Percentiles rank a stretch among this genome's conserved stretches.
Conservation (phyloP, 768 basidiomycete species). For the Boletus edulis region DNA sequence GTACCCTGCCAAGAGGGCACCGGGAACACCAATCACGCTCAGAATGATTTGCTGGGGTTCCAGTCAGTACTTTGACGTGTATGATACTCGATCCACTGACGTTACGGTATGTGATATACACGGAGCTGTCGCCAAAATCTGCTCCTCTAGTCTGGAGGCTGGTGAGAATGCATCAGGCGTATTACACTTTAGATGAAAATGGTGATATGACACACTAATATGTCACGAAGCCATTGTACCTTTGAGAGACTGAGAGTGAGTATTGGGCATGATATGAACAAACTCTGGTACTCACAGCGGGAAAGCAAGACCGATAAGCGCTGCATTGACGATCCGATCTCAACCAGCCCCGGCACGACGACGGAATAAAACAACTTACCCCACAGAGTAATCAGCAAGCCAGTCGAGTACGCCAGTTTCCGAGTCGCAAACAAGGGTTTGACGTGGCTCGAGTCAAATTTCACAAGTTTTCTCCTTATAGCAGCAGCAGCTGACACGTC, state of each 20-base stretch:
- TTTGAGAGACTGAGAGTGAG: slow-evolving; percentile 15
- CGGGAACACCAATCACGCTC: slow-evolving; percentile 56
- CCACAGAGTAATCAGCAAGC: slow-evolving; percentile 51
- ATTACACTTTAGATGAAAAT: background rate
- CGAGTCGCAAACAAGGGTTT: slow-evolving; percentile 48
- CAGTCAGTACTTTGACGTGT: slow-evolving; percentile 5
- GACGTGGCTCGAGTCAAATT: slow-evolving; percentile 43
- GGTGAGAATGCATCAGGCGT: background rate
- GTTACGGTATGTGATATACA: slow-evolving; percentile 74
- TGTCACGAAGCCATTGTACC: slow-evolving; percentile 52
- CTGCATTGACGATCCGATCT: slow-evolving; percentile 32
- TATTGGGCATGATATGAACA: background rate
- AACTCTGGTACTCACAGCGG: slow-evolving; percentile 46
- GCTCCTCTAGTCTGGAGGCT: slow-evolving; percentile 67
- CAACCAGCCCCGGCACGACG: background rate
- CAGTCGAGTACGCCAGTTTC: slow-evolving; percentile 50
- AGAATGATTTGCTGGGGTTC: slow-evolving; percentile 48
- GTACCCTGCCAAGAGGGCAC: slow-evolving; percentile 53
- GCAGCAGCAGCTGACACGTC: slow-evolving; percentile 39
- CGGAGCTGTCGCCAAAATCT: slow-evolving; percentile 64
- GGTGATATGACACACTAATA: slow-evolving; percentile 39
- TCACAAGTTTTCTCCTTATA: slow-evolving; percentile 37
- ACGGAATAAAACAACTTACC: slow-evolving; percentile 27
- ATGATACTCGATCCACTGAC: slow-evolving; percentile 28
- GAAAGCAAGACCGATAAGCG: slow-evolving; percentile 74